Evolutionary conservation across 2,329 filamentous ascomycete species (phyloP).

Genomic region (Dichotomopilus funicola): DNA sequence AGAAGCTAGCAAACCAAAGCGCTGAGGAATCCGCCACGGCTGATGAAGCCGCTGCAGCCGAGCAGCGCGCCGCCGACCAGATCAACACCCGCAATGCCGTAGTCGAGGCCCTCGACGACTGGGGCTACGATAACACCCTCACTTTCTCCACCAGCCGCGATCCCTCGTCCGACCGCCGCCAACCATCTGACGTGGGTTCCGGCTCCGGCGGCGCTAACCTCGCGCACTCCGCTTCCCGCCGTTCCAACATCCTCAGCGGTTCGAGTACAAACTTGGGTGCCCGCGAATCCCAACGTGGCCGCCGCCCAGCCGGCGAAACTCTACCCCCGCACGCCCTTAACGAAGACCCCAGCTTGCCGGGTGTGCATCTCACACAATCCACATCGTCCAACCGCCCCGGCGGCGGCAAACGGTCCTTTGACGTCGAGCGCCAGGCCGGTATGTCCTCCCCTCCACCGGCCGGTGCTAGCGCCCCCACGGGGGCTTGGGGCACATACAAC

Average conservation of each 20-base stretch:
- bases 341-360: constrained; percentile 20
- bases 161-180: constrained; percentile 29
- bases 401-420: constrained; percentile 15
- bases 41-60: constrained; percentile 27
- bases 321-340: constrained; percentile 30
- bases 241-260: constrained; percentile 8
- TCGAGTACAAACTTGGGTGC: constrained; percentile 1
- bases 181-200: constrained; percentile 36
- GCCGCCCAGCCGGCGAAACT: constrained; percentile 43
- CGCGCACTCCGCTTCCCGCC: constrained; percentile 20
- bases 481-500: constrained; percentile 13
- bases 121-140: constrained; percentile 34
- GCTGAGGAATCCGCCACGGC: constrained; percentile 13
- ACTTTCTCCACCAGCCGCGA: constrained; percentile 21
- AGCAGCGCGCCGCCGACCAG: constrained; percentile 40
- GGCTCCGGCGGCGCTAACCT: constrained; percentile 14
- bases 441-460: constrained; percentile 3
- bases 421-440: constrained; percentile 21
- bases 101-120: constrained; percentile 32
- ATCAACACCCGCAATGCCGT: constrained; percentile 37
- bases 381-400: constrained; percentile 6
- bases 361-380: constrained; percentile 23
- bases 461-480: neutral
- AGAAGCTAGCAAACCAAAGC: constrained; percentile 17
- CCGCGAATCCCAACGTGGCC: constrained; percentile 42